Base-by-base conservation (phyloP, 495 filamentous ascomycete genomes). In the Aspergillus conjunctus region DNA sequence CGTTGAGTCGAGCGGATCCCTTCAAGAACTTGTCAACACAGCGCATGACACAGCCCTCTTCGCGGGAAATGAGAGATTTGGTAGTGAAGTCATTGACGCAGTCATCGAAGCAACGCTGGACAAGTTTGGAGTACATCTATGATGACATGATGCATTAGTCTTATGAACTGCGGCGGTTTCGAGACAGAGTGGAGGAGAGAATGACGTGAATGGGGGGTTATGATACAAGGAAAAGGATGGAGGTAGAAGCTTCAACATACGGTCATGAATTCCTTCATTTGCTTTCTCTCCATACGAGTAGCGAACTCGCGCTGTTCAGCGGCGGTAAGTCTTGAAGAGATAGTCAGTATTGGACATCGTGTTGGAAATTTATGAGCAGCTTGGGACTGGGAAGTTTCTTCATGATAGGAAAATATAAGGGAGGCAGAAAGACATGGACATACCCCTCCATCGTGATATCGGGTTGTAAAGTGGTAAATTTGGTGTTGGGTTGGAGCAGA, bases 21-120 rank as follows among this genome's bases (percentile, higher is more conserved):
- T 96, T 93, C 76, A 97, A 84, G 73, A 90, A 89, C 83, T 98
- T 98, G 76, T 93, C 88, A 21, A 97, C 92, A 74, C 95, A 99
- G 63, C 91, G 88, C 79, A 89, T 86, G 60, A 97, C 85, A 77
- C 95, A 98, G 66, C 88, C 84, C 70, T 92, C 89, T 76, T 99
- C 94, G 65, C 90, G 87, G 61, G 84, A 79, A 56, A 87, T 85
- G 33, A 99, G 85, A 7, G 91, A 91, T 80, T 97, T 97, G 81
- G 91, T 94, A 70, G 92, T 96, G 85, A 99, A 99, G 81, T 97
- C 93, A 74, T 91, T 93, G 75, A 98, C 86, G 79, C 94, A 99
- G 78, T 94, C 87, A 71, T 91, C 88, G 82, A 98, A 98, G 84
- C 94, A 98, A 72, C 88, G 81, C 71, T 95, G 90, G 60, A 98